Base-by-base conservation (phyloP, 257 asterid genomes). In the Solanum gandarillasii region DNA sequence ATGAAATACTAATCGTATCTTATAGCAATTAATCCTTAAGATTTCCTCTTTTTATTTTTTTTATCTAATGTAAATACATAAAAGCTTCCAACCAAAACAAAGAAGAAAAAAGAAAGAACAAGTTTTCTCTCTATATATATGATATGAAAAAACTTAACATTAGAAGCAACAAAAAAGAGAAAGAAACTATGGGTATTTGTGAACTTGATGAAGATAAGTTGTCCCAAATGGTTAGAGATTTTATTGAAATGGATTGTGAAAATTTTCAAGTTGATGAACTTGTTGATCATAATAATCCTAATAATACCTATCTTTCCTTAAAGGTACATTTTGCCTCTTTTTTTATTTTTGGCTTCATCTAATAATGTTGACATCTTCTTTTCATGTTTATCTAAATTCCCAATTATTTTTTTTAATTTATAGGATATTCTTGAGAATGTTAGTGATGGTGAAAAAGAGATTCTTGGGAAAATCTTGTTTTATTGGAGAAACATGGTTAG, bases 351-450 rank as follows among this genome's bases (percentile, higher is more conserved):
- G 20, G 36, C 5, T 32, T 36, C 14, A 6, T 29, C 4, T 85
- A 11, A 12, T 85, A 6, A 13, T 9, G 25, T n/a, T 74, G 68
- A 70, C 60, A 74, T 58, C 25, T 83, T n/a, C 48, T 9, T 41
- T 38, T 52, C 55, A 60, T 32, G 9, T 21, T 55, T 60, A 58
- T 58, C 27, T 55, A 31, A 29, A 29, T 20, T 41, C 36, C 12
- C 83, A 31, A 9, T 1, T 83, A 32, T 32, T 18, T 7, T 83
- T 55, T 83, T 21, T 55, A 43, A 32, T 36, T 82, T 74, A 16
- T 41, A 94, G 95, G 95, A 90, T 87, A 91, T 93, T 83, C 91
- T 94, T 89, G 93, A 89, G 83, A 90, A 87, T 20, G 88, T 81
- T 48, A 90, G 92, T 27, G 93, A 91, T 83, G 90, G 87, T 27